These are phyloP conservation scores for Waltiozyma sp. DNA, from an alignment of 1,139 yeast species.

Conservation along the genomic window DNA sequence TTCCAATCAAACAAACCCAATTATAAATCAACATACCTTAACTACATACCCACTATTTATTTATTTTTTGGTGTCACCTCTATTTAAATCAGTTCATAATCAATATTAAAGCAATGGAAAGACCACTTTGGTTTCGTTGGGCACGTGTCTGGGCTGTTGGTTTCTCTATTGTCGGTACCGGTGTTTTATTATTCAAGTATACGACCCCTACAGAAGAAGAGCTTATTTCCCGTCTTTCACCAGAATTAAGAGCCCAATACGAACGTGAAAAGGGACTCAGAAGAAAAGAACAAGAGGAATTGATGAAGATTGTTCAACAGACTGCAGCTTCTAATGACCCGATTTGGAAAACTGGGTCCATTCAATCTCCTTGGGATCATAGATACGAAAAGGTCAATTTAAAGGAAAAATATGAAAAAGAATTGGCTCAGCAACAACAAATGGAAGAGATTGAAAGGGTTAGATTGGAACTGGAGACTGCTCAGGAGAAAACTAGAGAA, in stretches of 20 bases:
- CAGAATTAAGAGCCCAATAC: constrained; percentile 70
- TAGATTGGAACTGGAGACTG: constrained; percentile 32
- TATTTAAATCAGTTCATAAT: no score
- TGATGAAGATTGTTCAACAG: constrained; percentile 52
- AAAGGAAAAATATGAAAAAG: constrained; percentile 38
- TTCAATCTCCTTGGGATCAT: constrained; percentile 52
- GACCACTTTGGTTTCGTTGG: constrained; percentile 48
- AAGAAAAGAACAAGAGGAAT: constrained; percentile 51
- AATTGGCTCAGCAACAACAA: constrained; percentile 35
- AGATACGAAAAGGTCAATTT: constrained; percentile 25
- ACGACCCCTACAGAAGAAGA: constrained; percentile 82
- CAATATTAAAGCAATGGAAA: constrained; percentile 19
- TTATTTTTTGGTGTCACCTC: no score
- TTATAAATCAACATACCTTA: neutral
- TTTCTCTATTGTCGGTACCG: constrained; percentile 53
- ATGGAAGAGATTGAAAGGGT: constrained; percentile 35
- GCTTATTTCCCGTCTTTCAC: constrained; percentile 61
- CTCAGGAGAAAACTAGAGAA: constrained; percentile 26
- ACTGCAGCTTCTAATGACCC: constrained; percentile 64
- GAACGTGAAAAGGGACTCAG: constrained; percentile 55
- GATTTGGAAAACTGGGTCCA: constrained; percentile 68
- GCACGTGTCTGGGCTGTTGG: constrained; percentile 49
- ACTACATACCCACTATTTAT: no score
- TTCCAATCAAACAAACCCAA: neutral
- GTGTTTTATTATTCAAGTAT: constrained; percentile 54